A percentile compares a stretch with the other conserved stretches of the same genome.
Conservation (phyloP, 352 stramenopile species). For the Phytophthora citricola region DNA sequence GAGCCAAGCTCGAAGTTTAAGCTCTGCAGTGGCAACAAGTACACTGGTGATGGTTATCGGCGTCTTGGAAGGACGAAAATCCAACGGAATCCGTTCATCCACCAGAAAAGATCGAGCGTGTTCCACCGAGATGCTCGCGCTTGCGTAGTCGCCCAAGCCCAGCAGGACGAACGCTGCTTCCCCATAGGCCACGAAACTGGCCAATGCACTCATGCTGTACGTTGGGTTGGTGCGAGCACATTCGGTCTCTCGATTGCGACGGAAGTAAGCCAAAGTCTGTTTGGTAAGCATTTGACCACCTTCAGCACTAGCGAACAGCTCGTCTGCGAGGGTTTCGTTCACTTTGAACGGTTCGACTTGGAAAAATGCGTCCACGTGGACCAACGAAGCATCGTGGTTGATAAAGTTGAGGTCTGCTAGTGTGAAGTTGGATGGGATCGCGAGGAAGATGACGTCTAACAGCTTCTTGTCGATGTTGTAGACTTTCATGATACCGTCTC, state of each 20-base stretch:
- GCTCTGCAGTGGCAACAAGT: slow-evolving; percentile 50
- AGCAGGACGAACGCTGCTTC: slow-evolving; percentile 59
- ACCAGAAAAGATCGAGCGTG: slow-evolving; percentile 56
- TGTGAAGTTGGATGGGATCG: slow-evolving; percentile 36
- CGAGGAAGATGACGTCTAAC: slow-evolving; percentile 27
- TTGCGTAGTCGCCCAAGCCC: slow-evolving; percentile 50
- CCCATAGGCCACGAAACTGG: slow-evolving; percentile 47
- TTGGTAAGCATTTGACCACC: slow-evolving; percentile 44
- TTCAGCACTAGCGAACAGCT: slow-evolving; percentile 48
- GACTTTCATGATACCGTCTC: slow-evolving; percentile 51
- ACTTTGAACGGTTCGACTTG: slow-evolving; percentile 45
- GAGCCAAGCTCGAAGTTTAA: slow-evolving; percentile 40
- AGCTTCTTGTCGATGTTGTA: slow-evolving; percentile 51
- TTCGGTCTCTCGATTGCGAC: slow-evolving; percentile 48
- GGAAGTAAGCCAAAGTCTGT: slow-evolving; percentile 46
- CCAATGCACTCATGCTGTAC: slow-evolving; percentile 54
- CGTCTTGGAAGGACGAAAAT: slow-evolving; percentile 44
- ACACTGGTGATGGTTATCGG: slow-evolving; percentile 46
- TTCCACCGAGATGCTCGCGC: slow-evolving; percentile 48
- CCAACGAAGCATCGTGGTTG: slow-evolving; percentile 72
- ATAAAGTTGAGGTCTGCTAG: slow-evolving; percentile 69
- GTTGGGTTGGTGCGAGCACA: slow-evolving; percentile 43
- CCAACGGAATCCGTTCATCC: slow-evolving; percentile 52
- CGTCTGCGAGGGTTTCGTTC: slow-evolving; percentile 53
- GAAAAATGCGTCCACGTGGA: slow-evolving; percentile 66